Base-by-base conservation (phyloP, 2,329 filamentous ascomycete genomes). In the Neurospora crassa region DNA sequence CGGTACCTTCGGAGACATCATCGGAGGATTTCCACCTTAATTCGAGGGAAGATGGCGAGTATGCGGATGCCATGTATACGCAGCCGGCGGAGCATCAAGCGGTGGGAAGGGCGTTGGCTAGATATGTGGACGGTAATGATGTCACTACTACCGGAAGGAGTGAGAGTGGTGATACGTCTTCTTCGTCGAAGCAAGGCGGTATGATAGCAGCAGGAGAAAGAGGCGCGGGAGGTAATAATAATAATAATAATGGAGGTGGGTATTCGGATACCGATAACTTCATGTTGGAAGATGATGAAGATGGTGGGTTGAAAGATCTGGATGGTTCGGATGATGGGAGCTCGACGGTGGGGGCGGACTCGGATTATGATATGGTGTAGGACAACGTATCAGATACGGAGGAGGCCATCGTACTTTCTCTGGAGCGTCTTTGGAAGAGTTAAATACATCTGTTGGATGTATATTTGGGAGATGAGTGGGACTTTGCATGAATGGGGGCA, bases 21-120 rank as follows among this genome's bases (percentile, higher is more conserved):
- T 74, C 81, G 12, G 73, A 71, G 18, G 82, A 83, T n/a, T 83
- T 83, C 69, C 77, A 78, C 0, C 73, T 75, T 3, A 78, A 76
- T 7, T 75, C 72, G 47, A 74, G 78, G 1, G 79, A 77, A 6
- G 76, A 75, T 40, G 73, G 78, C 7, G 74, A 75, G 29, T 77
- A 74, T 63, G 71, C 71, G 1, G 77, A 79, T 11, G 83, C 82
- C 6, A 76, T 76, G 63, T 79, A 77, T 70, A 76, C 74, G n/a
- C 70, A 79, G 0, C 82, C 81, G 0, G 78, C 76, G 0, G 78
- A 78, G 12, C 75, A 78, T 34, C 78, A 78, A 71, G 42, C 74
- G 20, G 71, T 71, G 10, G 75, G 75, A 6, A 67, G 69, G 72
- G 76, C 74, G 11, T 41, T 77, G 40, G 73, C 69, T 34, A 5